Evolutionary conservation across 2,329 filamentous ascomycete species (phyloP), one percentile per base, ranked within the genome.

Genomic region (Ampelomyces quisqualis): DNA sequence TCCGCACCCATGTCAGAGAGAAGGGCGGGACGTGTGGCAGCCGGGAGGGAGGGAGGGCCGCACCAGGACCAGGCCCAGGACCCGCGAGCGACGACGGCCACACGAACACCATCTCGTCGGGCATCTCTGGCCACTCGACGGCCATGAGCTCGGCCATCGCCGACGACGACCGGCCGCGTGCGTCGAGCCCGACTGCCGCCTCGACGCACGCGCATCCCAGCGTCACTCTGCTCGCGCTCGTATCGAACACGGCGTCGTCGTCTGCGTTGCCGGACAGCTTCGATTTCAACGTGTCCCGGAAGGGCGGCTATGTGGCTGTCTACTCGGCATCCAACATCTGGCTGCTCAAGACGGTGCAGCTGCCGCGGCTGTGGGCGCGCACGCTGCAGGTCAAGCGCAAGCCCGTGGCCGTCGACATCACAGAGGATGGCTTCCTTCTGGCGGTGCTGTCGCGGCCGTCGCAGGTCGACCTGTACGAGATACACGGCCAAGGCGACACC

Each of bases 391-490:
- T 69, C 34, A 65, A 60, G 49, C 59, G 67, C 38, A 69, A 67
- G 38, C 67, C 67, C 1, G 55, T 69, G 10, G 82, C 87, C 4
- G 83, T 86, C 10, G 88, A 88, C 38, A 85, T 95, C 49, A 79
- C 86, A 26, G 88, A 95, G 56, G 81, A 91, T 65, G 88, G 85
- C 11, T 80, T 79, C 8, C 71, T 87, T 8, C 75, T 95, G 21
- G 90, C 87, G 1, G 87, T 95, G 5, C 73, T 93, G 33, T 89
- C 88, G 18, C 87, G 80, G 5, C 85, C 88, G 50, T 86, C 90
- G 71, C 86, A 90, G 64, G 84, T 94, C 46, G 88, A 95, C 57
- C 69, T 95, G n/a, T 95, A 95, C 65, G 80, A 86, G 54, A 75
- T 95, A 17, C 60, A 65, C 17, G 60, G 59, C 37, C 57, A 68